These are phyloP conservation scores for Colletotrichum siamense DNA, from an alignment of 2,329 filamentous ascomycete genomes.

Conservation along the genomic window DNA sequence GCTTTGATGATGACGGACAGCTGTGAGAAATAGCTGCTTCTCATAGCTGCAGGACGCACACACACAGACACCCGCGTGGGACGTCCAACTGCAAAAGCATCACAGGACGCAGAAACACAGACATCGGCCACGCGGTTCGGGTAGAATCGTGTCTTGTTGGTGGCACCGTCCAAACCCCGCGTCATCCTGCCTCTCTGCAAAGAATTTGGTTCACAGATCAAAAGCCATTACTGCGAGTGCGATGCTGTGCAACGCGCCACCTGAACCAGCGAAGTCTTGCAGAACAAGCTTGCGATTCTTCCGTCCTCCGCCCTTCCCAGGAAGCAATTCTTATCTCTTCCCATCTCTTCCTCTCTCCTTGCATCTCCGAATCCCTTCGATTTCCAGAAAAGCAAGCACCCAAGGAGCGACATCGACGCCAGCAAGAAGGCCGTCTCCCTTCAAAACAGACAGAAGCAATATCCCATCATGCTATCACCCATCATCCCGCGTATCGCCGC, in stretches of 20 bases:
- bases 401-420: not conserved
- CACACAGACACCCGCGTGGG: not conserved
- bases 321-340: not conserved
- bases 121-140: not conserved
- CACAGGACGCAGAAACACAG: not conserved
- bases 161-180: not conserved
- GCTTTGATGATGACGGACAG: not conserved
- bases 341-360: not conserved
- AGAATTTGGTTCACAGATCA: not conserved
- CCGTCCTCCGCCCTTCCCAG: not conserved
- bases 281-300: not conserved
- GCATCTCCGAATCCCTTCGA: not conserved
- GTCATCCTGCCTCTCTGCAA: not conserved
- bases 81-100: not conserved
- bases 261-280: not conserved
- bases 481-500: not conserved
- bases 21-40: not conserved
- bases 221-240: not conserved
- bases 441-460: not conserved
- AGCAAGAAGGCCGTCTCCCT: not conserved
- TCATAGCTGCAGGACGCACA: not conserved
- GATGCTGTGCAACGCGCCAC: not conserved
- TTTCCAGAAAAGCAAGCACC: not conserved
- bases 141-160: not conserved
- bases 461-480: not conserved